Conservation (phyloP, 2,329 filamentous ascomycete genomes). For the Alternaria alternata region DNA sequence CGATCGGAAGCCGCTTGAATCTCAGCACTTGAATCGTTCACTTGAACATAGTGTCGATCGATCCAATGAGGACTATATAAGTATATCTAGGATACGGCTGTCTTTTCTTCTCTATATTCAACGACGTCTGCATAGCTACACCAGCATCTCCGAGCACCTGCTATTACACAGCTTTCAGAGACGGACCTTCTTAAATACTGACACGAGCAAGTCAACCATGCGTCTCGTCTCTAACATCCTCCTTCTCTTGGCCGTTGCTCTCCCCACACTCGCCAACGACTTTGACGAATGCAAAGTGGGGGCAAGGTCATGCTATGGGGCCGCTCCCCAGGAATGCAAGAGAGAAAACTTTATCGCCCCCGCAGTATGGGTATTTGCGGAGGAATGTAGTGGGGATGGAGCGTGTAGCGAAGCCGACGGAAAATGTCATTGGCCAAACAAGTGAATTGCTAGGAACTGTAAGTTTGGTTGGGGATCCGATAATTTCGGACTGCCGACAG, state of each 20-base stretch:
- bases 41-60: fast-evolving
- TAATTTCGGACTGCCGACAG: too few species aligned
- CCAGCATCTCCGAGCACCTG: background rate
- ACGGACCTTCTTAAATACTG: too few species aligned
- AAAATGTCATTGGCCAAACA: too few species aligned
- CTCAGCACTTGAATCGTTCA: background rate
- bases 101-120: background rate
- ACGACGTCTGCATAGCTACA: background rate
- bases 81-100: background rate
- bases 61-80: fast-evolving
- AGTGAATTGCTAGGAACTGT: too few species aligned
- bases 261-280: background rate
- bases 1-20: background rate
- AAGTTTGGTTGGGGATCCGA: too few species aligned
- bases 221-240: background rate
- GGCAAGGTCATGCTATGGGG: too few species aligned
- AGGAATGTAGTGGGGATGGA: too few species aligned
- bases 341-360: too few species aligned
- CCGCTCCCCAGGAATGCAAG: too few species aligned
- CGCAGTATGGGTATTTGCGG: too few species aligned
- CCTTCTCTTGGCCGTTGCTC: background rate
- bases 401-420: too few species aligned
- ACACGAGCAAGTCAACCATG: background rate
- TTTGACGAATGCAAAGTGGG: fast-evolving
- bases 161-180: too few species aligned